phyloP scores from a whole-genome alignment of 2,329 filamentous ascomycete species.

The Colletotrichum musae region DNA sequence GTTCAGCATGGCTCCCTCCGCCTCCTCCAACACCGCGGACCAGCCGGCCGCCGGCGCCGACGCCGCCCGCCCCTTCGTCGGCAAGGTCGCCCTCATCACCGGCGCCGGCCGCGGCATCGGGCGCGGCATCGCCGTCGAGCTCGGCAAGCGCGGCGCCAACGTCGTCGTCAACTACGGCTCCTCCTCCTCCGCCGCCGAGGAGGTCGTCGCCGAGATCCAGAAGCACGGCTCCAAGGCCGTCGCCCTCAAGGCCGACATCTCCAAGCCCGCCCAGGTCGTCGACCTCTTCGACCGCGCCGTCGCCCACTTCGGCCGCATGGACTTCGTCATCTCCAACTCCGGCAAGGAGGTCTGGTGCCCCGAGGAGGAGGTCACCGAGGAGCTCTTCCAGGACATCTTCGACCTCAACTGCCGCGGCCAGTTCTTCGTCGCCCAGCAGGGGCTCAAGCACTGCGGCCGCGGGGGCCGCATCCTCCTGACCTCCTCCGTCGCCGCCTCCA shows the following conservation, averaged over 20 bases:
- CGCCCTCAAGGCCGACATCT: conserved; percentile 76
- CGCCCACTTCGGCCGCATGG: conserved; percentile 76
- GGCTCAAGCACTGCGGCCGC: conserved; percentile 77
- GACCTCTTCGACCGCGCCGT: conserved; percentile 76
- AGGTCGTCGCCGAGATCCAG: conserved; percentile 68
- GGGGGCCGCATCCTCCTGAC: conserved; percentile 82
- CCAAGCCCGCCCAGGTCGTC: conserved; percentile 70
- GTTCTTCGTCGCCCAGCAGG: conserved; percentile 85
- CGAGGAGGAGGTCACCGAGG: conserved; percentile 77
- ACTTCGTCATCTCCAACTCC: conserved; percentile 81
- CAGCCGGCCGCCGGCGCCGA: conserved; percentile 45
- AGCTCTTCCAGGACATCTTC: conserved; percentile 81
- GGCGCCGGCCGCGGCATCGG: conserved; percentile 78
- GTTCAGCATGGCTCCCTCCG: conserved; percentile 48
- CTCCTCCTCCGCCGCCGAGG: conserved; percentile 68
- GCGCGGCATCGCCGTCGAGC: conserved; percentile 75
- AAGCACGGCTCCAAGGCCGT: conserved; percentile 70
- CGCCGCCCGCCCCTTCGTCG: conserved; percentile 57
- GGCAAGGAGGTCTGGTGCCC: conserved; percentile 81
- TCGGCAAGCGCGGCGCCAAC: conserved; percentile 74
- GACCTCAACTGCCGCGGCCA: conserved; percentile 79
- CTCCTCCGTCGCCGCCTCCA: conserved; percentile 76
- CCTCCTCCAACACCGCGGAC: conserved; percentile 36
- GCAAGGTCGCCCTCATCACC: conserved; percentile 74
- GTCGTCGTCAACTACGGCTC: conserved; percentile 78